A percentile compares a stretch with the other conserved stretches of the same genome.
Conservation (phyloP, 2,329 filamentous ascomycete genomes). For the Penicillium sp. region DNA sequence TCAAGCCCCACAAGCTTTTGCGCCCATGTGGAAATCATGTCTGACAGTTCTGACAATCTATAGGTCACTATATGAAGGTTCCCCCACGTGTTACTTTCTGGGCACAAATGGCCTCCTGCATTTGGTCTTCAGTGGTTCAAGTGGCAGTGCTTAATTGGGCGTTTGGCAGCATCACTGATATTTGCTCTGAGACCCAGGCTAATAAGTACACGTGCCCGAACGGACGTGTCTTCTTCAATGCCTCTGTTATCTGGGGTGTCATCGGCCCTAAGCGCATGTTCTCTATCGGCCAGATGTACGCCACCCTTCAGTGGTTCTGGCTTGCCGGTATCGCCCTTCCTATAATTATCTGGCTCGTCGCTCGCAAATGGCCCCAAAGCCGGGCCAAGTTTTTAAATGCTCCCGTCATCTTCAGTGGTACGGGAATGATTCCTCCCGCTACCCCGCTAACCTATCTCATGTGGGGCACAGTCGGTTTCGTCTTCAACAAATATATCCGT, state of each 20-base stretch:
- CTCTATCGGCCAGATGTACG: slow-evolving; percentile 59
- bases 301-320: slow-evolving; percentile 66
- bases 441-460: slow-evolving; percentile 70
- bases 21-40: too few relatives aligned
- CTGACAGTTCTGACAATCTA: neutral
- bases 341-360: slow-evolving; percentile 57
- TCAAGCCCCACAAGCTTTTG: neutral
- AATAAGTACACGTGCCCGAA: slow-evolving; percentile 59
- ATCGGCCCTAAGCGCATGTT: slow-evolving; percentile 69
- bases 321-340: slow-evolving; percentile 59
- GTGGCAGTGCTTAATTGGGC: slow-evolving; percentile 48
- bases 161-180: slow-evolving; percentile 42
- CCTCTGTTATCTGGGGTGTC: slow-evolving; percentile 68
- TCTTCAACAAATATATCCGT: slow-evolving; percentile 69
- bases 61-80: slow-evolving; percentile 33
- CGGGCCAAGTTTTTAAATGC: slow-evolving; percentile 66
- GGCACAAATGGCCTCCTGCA: slow-evolving; percentile 18
- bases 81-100: slow-evolving; percentile 33
- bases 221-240: slow-evolving; percentile 62
- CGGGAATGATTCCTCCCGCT: slow-evolving; percentile 63
- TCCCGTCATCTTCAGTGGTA: slow-evolving; percentile 68
- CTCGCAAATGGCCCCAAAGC: slow-evolving; percentile 61
- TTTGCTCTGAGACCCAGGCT: slow-evolving; percentile 56
- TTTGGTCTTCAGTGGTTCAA: slow-evolving; percentile 48
- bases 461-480: slow-evolving; percentile 66